Evolutionary conservation across 345 rosid genomes (phyloP), one percentile per base, ranked within the genome.

Genomic region (Streptanthus diversifolius): DNA sequence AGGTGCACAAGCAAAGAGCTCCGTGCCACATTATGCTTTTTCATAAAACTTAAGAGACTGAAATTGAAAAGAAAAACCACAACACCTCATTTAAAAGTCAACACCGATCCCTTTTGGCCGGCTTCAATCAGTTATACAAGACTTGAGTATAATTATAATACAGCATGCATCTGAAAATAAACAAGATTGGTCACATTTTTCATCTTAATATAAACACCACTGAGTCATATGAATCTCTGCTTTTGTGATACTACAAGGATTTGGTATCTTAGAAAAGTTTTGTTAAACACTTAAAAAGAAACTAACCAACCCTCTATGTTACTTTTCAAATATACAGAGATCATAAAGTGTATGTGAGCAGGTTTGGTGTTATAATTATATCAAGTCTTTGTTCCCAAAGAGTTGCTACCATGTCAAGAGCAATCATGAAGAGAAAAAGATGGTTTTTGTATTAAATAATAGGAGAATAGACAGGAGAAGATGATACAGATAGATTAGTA

Each of bases 401-500:
- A 77, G 56, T 77, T 71, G 80, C 47, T 57, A 70, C 41, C 80
- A 77, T 77, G 76, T 77, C 57, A 70, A 36, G 51, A 64, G 49
- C 72, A 71, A 71, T 77, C 40, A 70, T 70, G 71, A 57, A 66
- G 69, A 48, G 14, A 54, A 25, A 75, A 45, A 47, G 17, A 39
- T 48, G 22, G 18, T 25, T 11, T 4, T 2, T 47, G 71, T 56
- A 70, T 19, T 55, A 63, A 70, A 63, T 56, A 70, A 77, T 15
- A 14, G 51, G 24, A 41, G 32, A 41, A 4, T 33, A 63, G 63
- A 75, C 70, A 75, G 43, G 25, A 68, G 60, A 64, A 56, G 54
- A 77, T 70, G 71, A 77, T 71, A 77, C 80, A 77, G 76, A 71
- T 77, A 64, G 80, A 70, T 70, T 71, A 68, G 76, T 64, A 71